Conservation (phyloP, 768 basidiomycete species). For the Boletus pseudo-olivaceus region DNA sequence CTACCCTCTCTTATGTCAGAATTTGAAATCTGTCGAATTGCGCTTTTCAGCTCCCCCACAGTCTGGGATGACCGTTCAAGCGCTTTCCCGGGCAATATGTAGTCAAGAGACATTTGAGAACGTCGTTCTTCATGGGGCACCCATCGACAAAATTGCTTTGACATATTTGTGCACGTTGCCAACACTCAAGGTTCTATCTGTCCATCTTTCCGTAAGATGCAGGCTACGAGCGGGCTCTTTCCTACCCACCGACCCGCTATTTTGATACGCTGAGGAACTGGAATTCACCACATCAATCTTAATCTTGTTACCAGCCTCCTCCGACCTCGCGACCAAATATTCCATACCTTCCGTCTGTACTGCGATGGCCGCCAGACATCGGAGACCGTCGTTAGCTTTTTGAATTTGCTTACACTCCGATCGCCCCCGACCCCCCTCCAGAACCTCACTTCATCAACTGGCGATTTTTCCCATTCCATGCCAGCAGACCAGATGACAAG, state of each 20-base stretch:
- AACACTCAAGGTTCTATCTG: slow-evolving; percentile 1
- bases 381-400: neutral
- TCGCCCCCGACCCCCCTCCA: neutral
- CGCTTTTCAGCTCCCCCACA: neutral
- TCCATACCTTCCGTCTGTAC: slow-evolving; percentile 4
- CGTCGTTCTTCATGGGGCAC: neutral
- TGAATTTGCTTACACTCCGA: slow-evolving; percentile 3
- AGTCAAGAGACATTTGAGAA: neutral
- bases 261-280: neutral
- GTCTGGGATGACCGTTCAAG: neutral
- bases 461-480: neutral
- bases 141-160: slow-evolving; percentile 5
- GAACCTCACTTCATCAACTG: neutral
- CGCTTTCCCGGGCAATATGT: slow-evolving; percentile 8
- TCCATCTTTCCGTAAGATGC: neutral
- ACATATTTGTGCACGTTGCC: slow-evolving; percentile 4
- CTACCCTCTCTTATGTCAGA: slow-evolving; percentile 2
- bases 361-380: neutral
- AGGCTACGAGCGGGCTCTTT: neutral
- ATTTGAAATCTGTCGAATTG: slow-evolving; percentile 2
- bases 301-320: slow-evolving; percentile 8
- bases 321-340: slow-evolving; percentile 3
- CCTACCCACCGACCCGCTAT: neutral
- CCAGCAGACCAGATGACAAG: neutral
- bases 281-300: slow-evolving; percentile 2